phyloP scores from a whole-genome alignment of 192 early-diverging fungal genomes.

The Rhizophlyctis rosea region DNA sequence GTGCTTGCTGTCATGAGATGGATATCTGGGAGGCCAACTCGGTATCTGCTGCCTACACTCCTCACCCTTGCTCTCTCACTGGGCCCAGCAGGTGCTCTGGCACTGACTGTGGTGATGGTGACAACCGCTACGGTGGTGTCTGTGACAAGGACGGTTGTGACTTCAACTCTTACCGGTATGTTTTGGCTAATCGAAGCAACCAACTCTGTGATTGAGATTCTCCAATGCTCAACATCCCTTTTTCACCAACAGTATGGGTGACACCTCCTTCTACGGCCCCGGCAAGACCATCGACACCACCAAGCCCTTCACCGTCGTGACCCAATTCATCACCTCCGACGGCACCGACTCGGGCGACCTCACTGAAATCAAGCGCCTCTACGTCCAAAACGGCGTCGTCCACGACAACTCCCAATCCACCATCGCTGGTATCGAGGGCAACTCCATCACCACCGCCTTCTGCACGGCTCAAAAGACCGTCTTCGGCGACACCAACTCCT shows the following conservation, averaged over 20 bases:
- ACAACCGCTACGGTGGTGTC: conserved; percentile 20
- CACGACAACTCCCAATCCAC: conserved; percentile 14
- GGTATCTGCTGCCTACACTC: conserved; percentile 28
- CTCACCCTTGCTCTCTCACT: conserved; percentile 28
- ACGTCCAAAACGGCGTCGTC: conserved; percentile 33
- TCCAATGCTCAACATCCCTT: too few relatives aligned
- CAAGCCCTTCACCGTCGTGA: conserved; percentile 40
- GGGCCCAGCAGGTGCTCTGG: conserved; percentile 19
- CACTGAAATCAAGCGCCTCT: conserved; percentile 31
- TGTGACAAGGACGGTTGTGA: conserved; percentile 46
- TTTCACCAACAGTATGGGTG: too few relatives aligned
- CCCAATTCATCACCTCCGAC: conserved; percentile 38
- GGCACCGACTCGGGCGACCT: conserved; percentile 35
- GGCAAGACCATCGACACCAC: conserved; percentile 35
- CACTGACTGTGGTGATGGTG: conserved; percentile 32
- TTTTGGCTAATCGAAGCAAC: too few relatives aligned
- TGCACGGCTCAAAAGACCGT: conserved; percentile 25
- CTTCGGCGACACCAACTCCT: conserved; percentile 34
- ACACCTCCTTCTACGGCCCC: conserved; percentile 33
- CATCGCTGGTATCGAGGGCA: too few relatives aligned
- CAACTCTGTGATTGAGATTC: too few relatives aligned
- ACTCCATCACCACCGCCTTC: conserved; percentile 30
- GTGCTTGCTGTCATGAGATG: conserved; percentile 36
- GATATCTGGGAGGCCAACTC: conserved; percentile 44
- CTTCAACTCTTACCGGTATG: conserved; percentile 40